Evolutionary conservation across 495 filamentous ascomycete species (phyloP), one percentile per base, ranked within the genome.

Genomic region (Penicillium egyptiacum): DNA sequence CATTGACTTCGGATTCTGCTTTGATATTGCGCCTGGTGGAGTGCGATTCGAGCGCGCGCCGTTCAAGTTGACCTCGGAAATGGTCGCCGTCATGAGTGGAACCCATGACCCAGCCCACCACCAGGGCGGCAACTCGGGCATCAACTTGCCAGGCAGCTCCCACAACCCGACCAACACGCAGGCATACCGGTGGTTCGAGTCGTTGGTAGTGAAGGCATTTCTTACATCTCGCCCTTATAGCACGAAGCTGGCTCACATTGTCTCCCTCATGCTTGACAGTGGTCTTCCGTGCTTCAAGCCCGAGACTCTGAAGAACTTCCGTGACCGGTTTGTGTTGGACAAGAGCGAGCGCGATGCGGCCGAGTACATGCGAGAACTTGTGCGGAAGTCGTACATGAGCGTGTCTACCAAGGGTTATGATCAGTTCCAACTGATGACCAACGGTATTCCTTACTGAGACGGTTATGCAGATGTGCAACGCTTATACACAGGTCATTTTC

Each of bases 1-100:
- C 73, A 96, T 99, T 69, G 94, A 99, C 74, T 99, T 99, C 65
- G 95, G 95, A 19, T 99, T 99, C 80, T 98, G 93, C 73, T 98
- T 99, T 71, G 95, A 99, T 68, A 97, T 99, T 66, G 95, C 91
- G 1, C 95, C 95, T 0, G 95, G 95, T 40, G 95, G 95, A 20
- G 89, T 98, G 50, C 90, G 88, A 52, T 99, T 99, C 66, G 95
- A 99, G 75, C 88, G 95, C 25, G 95, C 95, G 0, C 95, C 95
- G 0, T 99, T 99, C 83, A 99, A 99, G 73, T 82, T 99, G 49
- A 98, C 95, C 0, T 83, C 85, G 11, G 95, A 99, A 67, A 99
- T 99, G 95, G 82, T 99, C 39, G 88, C 91, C 16, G 95, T 99
- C 55, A 99, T 99, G 93, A 92, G 95, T 25, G 92, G 93, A 40